Evolutionary conservation across 2,329 filamentous ascomycete genomes (phyloP).

Genomic region (Waltergamsia citrina): DNA sequence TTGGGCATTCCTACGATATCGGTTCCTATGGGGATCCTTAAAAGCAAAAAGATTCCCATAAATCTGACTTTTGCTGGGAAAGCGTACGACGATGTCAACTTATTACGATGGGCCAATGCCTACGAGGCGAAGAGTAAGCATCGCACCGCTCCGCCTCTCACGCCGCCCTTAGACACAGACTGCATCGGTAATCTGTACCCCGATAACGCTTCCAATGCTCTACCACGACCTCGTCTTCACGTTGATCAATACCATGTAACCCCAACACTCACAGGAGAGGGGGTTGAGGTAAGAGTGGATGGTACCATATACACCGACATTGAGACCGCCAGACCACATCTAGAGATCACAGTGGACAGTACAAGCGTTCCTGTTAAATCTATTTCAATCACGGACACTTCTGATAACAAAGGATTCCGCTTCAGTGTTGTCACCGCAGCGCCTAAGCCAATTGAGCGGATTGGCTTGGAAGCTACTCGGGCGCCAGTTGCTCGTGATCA

Average conservation of each 20-base stretch:
- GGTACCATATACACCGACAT: neutral
- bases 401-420: neutral
- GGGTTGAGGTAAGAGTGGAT: neutral
- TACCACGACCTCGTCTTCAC: neutral
- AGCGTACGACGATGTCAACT: constrained; percentile 14
- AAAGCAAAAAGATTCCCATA: constrained; percentile 13
- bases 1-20: constrained; percentile 15
- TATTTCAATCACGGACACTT: too few species aligned
- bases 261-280: neutral
- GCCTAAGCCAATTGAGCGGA: neutral
- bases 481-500: neutral
- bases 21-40: constrained; percentile 15
- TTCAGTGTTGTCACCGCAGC: neutral
- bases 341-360: neutral
- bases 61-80: constrained; percentile 13
- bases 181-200: neutral
- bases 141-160: neutral
- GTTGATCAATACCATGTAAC: neutral
- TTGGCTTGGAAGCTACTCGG: neutral
- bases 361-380: neutral
- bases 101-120: constrained; percentile 13
- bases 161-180: neutral
- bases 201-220: neutral
- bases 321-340: neutral
- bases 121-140: constrained; percentile 9